phyloP scores from a whole-genome alignment of 2,329 filamentous ascomycete genomes.

The Cercospora janseana region DNA sequence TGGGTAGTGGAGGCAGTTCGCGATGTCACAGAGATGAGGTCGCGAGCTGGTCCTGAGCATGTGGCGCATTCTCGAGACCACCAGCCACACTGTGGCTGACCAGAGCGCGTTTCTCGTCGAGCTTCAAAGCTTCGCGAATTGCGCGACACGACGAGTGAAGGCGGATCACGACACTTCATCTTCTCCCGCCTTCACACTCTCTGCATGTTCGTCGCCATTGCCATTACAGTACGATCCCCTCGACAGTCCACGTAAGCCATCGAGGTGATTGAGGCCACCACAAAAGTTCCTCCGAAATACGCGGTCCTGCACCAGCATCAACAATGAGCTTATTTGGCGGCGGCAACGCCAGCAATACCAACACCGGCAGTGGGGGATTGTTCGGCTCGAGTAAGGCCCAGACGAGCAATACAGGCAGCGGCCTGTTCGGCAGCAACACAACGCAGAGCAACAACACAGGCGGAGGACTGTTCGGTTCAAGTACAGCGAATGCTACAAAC shows the following conservation, averaged over 20 bases:
- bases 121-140: conserved; percentile 5
- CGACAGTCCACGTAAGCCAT: too few relatives aligned
- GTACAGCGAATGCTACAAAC: conserved; percentile 13
- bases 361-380: conserved; percentile 8
- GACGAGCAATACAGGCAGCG: conserved; percentile 14
- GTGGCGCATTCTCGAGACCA: too few relatives aligned
- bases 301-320: conserved; percentile 10
- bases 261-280: too few relatives aligned
- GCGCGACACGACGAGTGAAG: conserved; percentile 6
- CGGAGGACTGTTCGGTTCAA: conserved; percentile 38
- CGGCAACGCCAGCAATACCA: conserved; percentile 4
- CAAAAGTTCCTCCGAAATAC: conserved; percentile 6
- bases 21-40: neutral
- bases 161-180: neutral
- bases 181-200: neutral
- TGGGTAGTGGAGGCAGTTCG: conserved; percentile 2
- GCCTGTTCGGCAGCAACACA: conserved; percentile 19
- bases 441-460: conserved; percentile 13
- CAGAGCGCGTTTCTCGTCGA: conserved; percentile 3
- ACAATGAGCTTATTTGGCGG: conserved; percentile 31
- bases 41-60: conserved; percentile 3
- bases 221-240: neutral
- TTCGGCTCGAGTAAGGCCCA: conserved; percentile 13
- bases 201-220: conserved; percentile 1
- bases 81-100: conserved; percentile 3